Base-by-base conservation (phyloP, 305 asterid species). In the Nicotiana rustica region DNA sequence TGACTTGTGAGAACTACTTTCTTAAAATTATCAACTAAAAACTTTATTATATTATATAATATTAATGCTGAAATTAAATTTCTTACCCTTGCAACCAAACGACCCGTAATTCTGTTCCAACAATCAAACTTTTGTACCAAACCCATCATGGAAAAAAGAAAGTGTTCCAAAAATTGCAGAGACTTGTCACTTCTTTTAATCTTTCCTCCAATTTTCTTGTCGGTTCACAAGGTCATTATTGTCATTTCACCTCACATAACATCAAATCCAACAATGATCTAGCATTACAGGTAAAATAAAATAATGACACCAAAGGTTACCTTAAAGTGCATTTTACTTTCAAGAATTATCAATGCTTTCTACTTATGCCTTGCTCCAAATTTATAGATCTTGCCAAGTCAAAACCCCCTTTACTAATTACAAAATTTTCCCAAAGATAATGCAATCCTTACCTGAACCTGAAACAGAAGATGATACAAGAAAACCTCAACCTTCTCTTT, bases 401-500 rank as follows among this genome's bases (percentile, higher is more conserved):
- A 84, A 85, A 82, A 87, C 84, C 71, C 38, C 84, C 84, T 38
- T 5, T 68, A 19, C 36, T 44, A 67, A 33, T 67, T 17, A 57
- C 18, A 75, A 2, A 65, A 55, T 14, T 17, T 44, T 78, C 67
- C 41, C 86, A 57, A 76, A 76, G 71, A 68, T 82, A 90, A 88
- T 91, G 88, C 85, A 82, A 83, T 62, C 69, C 82, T 78, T 70
- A 61, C 84, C 90, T 73, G 89, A 85, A 71, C 36, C 83, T 12
- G 84, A 81, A 70, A 81, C 87, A 83, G 88, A 92, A 91, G 93
- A 93, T 95, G 99, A 89, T 88, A 88, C 95, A 80, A 87, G 87
- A 83, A 77, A 61, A 38, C 75, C 82, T 76, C 83, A 84, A 70
- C 4, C 82, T 49, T 86, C 87, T 76, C 89, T 83, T 87, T 86